phyloP scores from a whole-genome alignment of 2,329 filamentous ascomycete genomes.

The Monascus ruber region DNA sequence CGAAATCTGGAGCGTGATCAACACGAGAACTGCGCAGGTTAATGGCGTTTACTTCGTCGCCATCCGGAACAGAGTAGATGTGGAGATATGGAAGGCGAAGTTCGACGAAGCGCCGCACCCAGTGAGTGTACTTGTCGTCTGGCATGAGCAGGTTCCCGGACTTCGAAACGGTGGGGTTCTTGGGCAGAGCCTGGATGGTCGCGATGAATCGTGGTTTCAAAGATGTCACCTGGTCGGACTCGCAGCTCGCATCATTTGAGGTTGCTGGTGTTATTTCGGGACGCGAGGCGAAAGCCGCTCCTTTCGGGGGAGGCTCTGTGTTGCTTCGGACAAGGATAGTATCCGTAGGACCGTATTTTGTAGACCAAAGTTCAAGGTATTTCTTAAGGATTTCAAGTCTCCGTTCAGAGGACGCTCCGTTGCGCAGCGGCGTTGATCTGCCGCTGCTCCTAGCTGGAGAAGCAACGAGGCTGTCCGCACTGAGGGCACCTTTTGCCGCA shows the following conservation, averaged over 20 bases:
- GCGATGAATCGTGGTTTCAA: constrained; percentile 57
- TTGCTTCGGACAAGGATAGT: constrained; percentile 33
- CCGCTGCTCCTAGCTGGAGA: constrained; percentile 23
- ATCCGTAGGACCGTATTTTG: constrained; percentile 30
- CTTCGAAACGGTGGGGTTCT: constrained; percentile 72
- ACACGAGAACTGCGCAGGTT: constrained; percentile 83
- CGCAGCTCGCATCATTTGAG: constrained; percentile 16
- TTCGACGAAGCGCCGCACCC: constrained; percentile 89
- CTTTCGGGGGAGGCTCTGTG: constrained; percentile 33
- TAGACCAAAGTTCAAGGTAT: constrained; percentile 32
- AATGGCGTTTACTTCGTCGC: constrained; percentile 82
- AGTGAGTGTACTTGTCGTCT: constrained; percentile 63
- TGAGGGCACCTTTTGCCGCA: constrained; percentile 39
- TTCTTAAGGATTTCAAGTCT: constrained; percentile 29
- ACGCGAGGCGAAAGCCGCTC: constrained; percentile 20
- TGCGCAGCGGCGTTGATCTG: constrained; percentile 25
- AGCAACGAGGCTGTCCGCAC: constrained; percentile 27
- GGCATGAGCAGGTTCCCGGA: constrained; percentile 80
- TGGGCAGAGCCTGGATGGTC: constrained; percentile 64
- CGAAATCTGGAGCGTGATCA: constrained; percentile 80
- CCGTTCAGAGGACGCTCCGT: constrained; percentile 24
- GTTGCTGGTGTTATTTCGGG: constrained; percentile 6
- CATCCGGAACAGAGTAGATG: constrained; percentile 71
- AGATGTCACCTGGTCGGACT: constrained; percentile 18
- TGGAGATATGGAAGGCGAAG: constrained; percentile 84